Conservation (phyloP, 2,329 filamentous ascomycete genomes). For the Catunica adiposa region DNA sequence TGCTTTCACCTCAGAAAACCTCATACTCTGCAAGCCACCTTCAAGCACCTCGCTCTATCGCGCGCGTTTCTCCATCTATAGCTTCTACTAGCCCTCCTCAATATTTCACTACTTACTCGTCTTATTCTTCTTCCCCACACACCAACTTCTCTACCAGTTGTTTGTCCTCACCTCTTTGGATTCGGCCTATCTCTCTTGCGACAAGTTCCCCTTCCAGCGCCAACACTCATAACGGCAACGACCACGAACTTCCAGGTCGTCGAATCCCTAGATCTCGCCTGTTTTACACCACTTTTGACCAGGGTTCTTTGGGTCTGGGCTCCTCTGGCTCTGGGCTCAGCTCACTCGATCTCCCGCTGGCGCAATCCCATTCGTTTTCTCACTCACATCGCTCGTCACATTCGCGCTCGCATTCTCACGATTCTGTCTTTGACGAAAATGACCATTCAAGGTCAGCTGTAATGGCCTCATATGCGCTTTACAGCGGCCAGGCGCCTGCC, state of each 20-base stretch:
- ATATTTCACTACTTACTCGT: not conserved
- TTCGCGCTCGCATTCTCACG: constrained; percentile 12
- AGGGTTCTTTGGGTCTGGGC: constrained; percentile 8
- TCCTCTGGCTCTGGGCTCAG: constrained; percentile 3
- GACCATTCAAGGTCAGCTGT: constrained; percentile 12
- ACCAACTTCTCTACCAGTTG: not conserved
- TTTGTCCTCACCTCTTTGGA: constrained; percentile 9
- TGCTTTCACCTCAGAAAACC: not conserved
- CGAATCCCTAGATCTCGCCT: constrained; percentile 15
- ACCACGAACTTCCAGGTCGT: constrained; percentile 9
- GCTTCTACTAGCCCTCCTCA: no score
- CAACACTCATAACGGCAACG: constrained; percentile 1
- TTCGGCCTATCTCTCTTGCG: constrained; percentile 11
- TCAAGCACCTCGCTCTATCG: not conserved
- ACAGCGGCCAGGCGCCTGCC: constrained; percentile 11
- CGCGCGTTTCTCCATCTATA: not conserved
- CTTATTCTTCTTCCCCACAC: not conserved
- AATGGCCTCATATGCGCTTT: constrained; percentile 15
- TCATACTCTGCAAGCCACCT: constrained; percentile 1
- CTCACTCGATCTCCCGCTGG: constrained; percentile 12
- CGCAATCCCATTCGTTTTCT: constrained; percentile 10
- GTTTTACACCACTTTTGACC: constrained; percentile 12
- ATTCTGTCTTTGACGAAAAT: constrained; percentile 14
- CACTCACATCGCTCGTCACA: constrained; percentile 9
- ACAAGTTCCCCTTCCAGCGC: not conserved